phyloP scores from a whole-genome alignment of 1,284 basidiomycete species.

The Calocybe gambosa region DNA sequence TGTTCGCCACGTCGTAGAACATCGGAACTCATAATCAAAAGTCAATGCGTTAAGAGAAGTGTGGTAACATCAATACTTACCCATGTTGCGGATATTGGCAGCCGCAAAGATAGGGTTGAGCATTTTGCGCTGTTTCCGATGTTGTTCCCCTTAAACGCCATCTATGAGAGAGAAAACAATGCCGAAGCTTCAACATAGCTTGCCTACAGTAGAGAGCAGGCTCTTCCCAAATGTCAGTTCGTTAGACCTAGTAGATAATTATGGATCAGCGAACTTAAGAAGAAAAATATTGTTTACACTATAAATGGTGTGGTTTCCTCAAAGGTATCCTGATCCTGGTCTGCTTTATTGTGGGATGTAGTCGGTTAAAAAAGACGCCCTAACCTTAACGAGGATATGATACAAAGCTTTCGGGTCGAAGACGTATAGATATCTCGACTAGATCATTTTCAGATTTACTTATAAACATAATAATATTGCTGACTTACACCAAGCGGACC shows the following conservation, averaged over 20 bases:
- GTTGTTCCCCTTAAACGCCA: neutral
- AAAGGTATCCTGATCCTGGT: conserved; percentile 2
- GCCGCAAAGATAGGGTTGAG: conserved; percentile 42
- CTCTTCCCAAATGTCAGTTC: neutral
- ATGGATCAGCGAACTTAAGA: too few species aligned
- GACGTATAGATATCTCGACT: conserved; percentile 1
- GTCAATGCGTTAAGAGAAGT: neutral
- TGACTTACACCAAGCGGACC: neutral
- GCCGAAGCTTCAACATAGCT: neutral
- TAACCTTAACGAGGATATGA: conserved; percentile 7
- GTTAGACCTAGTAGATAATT: neutral
- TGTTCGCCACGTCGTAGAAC: conserved; percentile 23
- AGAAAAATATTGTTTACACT: neutral
- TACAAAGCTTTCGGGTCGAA: conserved; percentile 6
- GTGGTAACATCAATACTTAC: conserved; percentile 10
- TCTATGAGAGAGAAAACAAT: too few species aligned
- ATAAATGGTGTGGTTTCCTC: neutral
- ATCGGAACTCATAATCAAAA: conserved; percentile 19
- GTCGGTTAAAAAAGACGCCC: neutral
- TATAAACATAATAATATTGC: neutral
- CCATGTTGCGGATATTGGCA: conserved; percentile 34
- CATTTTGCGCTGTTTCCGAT: conserved; percentile 37
- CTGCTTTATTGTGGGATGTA: neutral
- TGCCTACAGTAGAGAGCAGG: neutral
- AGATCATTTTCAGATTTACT: neutral